Conservation (phyloP, 768 basidiomycete genomes). For the Rubroboletus pulcherrimus region DNA sequence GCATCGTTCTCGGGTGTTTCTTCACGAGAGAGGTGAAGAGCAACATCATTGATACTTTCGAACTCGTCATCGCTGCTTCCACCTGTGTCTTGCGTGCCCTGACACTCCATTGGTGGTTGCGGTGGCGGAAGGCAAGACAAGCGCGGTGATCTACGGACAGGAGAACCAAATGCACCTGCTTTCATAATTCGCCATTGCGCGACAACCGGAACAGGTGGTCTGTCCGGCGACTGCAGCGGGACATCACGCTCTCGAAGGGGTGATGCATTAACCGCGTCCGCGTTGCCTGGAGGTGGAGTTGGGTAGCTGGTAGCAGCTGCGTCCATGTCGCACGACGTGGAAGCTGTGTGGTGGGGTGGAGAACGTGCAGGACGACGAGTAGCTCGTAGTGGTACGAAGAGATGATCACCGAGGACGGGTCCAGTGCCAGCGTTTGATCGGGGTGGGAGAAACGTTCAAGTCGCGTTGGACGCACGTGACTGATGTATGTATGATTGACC, state of each 20-base stretch:
- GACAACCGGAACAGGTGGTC: constrained; percentile 37
- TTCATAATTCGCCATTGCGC: constrained; percentile 29
- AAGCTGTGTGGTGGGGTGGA: background rate
- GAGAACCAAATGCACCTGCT: constrained; percentile 27
- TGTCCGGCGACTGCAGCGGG: constrained; percentile 51
- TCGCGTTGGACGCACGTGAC: constrained; percentile 33
- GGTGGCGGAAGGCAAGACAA: constrained; percentile 40
- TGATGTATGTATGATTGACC: background rate
- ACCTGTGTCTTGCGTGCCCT: constrained; percentile 12
- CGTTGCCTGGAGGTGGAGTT: constrained; percentile 30
- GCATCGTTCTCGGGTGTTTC: constrained; percentile 49
- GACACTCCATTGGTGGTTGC: constrained; percentile 14
- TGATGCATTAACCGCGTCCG: constrained; percentile 41
- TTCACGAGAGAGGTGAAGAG: constrained; percentile 31
- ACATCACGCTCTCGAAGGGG: constrained; percentile 48
- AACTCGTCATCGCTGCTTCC: constrained; percentile 33
- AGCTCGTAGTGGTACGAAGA: background rate
- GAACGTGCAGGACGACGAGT: background rate
- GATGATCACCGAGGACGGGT: background rate
- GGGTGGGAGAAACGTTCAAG: constrained; percentile 20
- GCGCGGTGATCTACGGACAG: constrained; percentile 49
- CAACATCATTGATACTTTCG: constrained; percentile 24
- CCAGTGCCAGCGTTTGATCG: constrained; percentile 15
- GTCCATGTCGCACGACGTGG: constrained; percentile 16
- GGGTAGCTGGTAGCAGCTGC: constrained; percentile 23